phyloP scores from a whole-genome alignment of 1,284 basidiomycete genomes.

The Stereum hirsutum region DNA sequence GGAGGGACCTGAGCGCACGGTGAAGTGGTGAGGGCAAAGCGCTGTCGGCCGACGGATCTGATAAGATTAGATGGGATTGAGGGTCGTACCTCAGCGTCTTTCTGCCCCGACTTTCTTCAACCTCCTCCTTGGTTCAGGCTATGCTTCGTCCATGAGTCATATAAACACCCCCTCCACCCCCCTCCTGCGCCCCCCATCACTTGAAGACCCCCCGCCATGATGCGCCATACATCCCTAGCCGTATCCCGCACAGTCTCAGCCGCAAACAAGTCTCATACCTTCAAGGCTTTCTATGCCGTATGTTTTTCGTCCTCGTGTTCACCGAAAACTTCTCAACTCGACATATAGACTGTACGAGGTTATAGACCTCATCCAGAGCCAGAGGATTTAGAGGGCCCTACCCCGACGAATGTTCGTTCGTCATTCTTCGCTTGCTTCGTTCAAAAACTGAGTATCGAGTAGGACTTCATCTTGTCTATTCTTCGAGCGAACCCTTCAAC shows the following conservation, averaged over 20 bases:
- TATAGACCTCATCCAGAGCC: constrained; percentile 31
- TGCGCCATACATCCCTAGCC: constrained; percentile 12
- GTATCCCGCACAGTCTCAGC: constrained; percentile 8
- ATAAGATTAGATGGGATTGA: neutral
- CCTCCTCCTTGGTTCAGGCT: neutral
- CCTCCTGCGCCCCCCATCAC: neutral
- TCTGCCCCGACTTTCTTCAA: constrained; percentile 1
- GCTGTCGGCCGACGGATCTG: too few relatives aligned
- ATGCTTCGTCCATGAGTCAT: constrained; percentile 6
- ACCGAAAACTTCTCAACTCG: constrained; percentile 10
- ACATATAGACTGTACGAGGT: constrained; percentile 46
- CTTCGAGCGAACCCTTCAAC: constrained; percentile 89
- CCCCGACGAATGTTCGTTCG: constrained; percentile 33
- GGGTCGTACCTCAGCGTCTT: neutral
- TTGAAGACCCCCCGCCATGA: constrained; percentile 5
- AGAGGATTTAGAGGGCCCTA: constrained; percentile 38
- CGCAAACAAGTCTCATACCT: constrained; percentile 17
- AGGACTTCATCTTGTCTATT: constrained; percentile 97
- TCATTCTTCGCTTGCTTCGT: neutral
- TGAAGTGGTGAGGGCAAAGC: neutral
- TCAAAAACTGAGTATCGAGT: constrained; percentile 8
- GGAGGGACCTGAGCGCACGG: too few relatives aligned
- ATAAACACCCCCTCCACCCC: constrained; percentile 6
- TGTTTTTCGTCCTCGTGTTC: constrained; percentile 13
- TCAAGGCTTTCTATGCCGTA: constrained; percentile 58